Percentiles rank a stretch among this genome's conserved stretches.
Evolutionary conservation across 768 basidiomycete species (phyloP).

Genomic region (Phaeotremella skinneri): DNA sequence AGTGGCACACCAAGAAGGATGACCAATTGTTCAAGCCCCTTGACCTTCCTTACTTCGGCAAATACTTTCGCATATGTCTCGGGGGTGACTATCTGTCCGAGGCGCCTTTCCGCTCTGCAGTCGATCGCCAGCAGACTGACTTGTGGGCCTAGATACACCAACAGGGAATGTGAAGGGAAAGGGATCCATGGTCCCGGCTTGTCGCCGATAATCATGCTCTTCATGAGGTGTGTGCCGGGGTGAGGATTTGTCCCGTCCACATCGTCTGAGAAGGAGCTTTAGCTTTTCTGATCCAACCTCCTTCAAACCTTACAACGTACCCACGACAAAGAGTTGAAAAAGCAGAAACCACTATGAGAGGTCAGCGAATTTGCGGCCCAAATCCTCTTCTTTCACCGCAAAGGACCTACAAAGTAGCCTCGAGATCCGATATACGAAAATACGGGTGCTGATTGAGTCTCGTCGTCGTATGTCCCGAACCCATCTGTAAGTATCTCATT

Average conservation of each 20-base stretch:
- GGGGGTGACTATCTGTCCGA: constrained; percentile 73
- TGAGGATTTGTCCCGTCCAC: constrained; percentile 70
- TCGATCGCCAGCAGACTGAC: constrained; percentile 61
- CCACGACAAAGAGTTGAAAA: constrained; percentile 88
- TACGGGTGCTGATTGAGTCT: constrained; percentile 37
- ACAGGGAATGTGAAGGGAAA: constrained; percentile 75
- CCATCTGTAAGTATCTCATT: constrained; percentile 28
- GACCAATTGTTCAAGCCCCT: constrained; percentile 73
- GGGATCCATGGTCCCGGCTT: constrained; percentile 70
- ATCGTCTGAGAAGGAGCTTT: constrained; percentile 55
- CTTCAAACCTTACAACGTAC: constrained; percentile 53
- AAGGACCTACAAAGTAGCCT: constrained; percentile 64
- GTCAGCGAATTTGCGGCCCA: not conserved
- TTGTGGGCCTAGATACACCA: constrained; percentile 72
- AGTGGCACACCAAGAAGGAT: constrained; percentile 67
- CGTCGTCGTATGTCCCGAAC: constrained; percentile 48
- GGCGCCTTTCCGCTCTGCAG: constrained; percentile 77
- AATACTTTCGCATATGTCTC: constrained; percentile 73
- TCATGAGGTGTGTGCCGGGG: constrained; percentile 64
- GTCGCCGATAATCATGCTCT: constrained; percentile 71
- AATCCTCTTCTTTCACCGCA: constrained; percentile 50
- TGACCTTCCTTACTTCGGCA: constrained; percentile 59
- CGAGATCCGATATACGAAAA: constrained; percentile 68
- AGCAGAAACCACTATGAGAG: constrained; percentile 65
- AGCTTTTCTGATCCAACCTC: constrained; percentile 1